These are phyloP conservation scores for Zoysia pacifica DNA, from an alignment of 176 grass and related monocot genomes.

Conservation along the genomic window DNA sequence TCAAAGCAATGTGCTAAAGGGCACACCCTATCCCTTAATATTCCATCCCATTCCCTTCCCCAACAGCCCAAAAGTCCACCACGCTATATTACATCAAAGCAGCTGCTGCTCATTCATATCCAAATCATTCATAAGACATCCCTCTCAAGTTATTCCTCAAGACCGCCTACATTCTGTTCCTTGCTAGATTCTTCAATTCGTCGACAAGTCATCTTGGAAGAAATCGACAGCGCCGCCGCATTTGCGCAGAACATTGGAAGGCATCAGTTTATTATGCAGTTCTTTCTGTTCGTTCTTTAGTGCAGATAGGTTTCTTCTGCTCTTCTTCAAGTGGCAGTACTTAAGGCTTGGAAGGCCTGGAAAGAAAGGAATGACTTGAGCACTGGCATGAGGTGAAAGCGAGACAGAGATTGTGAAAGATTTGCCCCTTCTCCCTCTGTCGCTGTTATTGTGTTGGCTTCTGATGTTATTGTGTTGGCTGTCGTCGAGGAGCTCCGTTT, in stretches of 20 bases:
- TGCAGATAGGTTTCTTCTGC: conserved; percentile 25
- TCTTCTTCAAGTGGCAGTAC: conserved; percentile 35
- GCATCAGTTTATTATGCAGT: conserved; percentile 17
- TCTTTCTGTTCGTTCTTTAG: conserved; percentile 48
- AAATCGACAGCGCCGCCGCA: not conserved
- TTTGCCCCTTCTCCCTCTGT: conserved; percentile 26
- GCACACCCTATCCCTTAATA: conserved; percentile 25
- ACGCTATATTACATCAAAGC: conserved; percentile 32
- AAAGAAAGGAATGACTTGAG: conserved; percentile 60
- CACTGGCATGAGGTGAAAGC: conserved; percentile 40
- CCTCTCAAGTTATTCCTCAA: conserved; percentile 39
- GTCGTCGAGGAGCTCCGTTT: not conserved
- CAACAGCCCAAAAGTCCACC: conserved; percentile 48
- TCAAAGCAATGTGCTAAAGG: conserved; percentile 53
- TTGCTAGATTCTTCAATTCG: conserved; percentile 67
- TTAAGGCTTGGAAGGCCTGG: conserved; percentile 40
- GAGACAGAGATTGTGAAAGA: conserved; percentile 29
- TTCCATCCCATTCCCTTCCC: conserved; percentile 50
- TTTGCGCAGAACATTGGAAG: conserved; percentile 18
- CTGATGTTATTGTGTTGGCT: not conserved
- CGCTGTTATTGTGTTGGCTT: conserved; percentile 21
- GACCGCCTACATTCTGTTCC: conserved; percentile 25
- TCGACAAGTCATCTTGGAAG: conserved; percentile 41
- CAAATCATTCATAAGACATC: conserved; percentile 54
- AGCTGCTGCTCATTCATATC: conserved; percentile 40